Evolutionary conservation across 345 rosid species (phyloP), one percentile per base, ranked within the genome.

Genomic region (Moringa oleifera): DNA sequence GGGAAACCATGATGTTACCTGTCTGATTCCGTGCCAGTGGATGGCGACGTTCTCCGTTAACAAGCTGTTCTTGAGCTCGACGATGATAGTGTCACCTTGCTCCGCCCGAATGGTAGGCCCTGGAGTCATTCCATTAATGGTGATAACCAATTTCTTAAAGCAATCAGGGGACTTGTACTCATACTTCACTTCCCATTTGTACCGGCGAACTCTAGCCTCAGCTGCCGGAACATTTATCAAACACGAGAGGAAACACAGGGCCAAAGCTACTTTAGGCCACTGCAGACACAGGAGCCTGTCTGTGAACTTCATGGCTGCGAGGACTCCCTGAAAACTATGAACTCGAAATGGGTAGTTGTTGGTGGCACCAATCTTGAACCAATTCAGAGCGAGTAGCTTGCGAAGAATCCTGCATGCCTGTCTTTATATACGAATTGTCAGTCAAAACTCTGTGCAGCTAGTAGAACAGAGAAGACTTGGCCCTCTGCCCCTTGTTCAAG

Each of bases 1-100:
- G 16, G 0, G 23, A 19, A 25, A 33, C 11, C 37, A 33, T 1
- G 25, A 22, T 19, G 0, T 18, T 6, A 79, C 90, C 78, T 88
- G 87, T n/a, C 87, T 69, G 24, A 90, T 90, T 25, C 95, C 90
- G 53, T 90, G 97, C 95, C 97, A 90, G 36, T 82, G 95, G 41
- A 90, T 78, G 3, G 90, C 80, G 0, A 77, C 57, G 28, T 86
- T 88, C 77, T 86, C 88, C 0, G 82, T 88, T 13, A 71, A 17
- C 68, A 91, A 67, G 36, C 75, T 77, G 66, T 91, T 91, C 53
- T 70, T 88, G 46, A 88, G 81, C 56, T 88, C 85, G 15, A 88
- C 89, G 20, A 91, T n/a, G 19, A 91, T 31, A 0, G 88, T 83
- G 53, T 91, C 94, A 33, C 85, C 80, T 57, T 83, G 84, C 61